phyloP scores from a whole-genome alignment of 208 protist genomes.

The Acanthamoeba triangularis region DNA sequence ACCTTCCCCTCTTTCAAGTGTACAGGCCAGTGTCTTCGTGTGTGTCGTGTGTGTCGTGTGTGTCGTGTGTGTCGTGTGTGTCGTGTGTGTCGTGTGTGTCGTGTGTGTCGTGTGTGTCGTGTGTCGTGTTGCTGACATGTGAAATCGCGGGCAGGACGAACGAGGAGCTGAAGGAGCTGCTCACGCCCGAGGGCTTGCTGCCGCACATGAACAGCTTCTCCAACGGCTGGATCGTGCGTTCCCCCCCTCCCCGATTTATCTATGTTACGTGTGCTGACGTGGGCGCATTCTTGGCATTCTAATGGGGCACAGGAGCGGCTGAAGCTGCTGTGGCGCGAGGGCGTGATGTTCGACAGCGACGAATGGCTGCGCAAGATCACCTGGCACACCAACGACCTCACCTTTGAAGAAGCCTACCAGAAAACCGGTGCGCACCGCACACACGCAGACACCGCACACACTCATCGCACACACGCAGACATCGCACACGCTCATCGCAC shows the following conservation, averaged over 20 bases:
- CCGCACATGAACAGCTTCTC: constrained; percentile 70
- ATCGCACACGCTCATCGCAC: too few relatives aligned
- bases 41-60: background rate
- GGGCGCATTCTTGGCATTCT: background rate
- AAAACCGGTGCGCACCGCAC: constrained; percentile 6
- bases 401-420: constrained; percentile 59
- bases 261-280: background rate
- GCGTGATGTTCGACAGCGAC: constrained; percentile 71
- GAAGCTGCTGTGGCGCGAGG: background rate
- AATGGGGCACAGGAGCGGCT: constrained; percentile 23
- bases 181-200: constrained; percentile 43
- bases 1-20: background rate
- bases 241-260: background rate
- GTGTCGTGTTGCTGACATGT: background rate
- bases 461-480: background rate
- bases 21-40: background rate
- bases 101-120: background rate
- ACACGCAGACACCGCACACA: background rate
- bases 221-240: constrained; percentile 20
- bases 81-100: too few relatives aligned
- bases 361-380: constrained; percentile 64
- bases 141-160: constrained; percentile 50
- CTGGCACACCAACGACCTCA: constrained; percentile 72
- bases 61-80: too few relatives aligned
- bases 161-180: constrained; percentile 66